phyloP scores from a whole-genome alignment of 2,329 filamentous ascomycete genomes.

The Sporothrix schenckii region DNA sequence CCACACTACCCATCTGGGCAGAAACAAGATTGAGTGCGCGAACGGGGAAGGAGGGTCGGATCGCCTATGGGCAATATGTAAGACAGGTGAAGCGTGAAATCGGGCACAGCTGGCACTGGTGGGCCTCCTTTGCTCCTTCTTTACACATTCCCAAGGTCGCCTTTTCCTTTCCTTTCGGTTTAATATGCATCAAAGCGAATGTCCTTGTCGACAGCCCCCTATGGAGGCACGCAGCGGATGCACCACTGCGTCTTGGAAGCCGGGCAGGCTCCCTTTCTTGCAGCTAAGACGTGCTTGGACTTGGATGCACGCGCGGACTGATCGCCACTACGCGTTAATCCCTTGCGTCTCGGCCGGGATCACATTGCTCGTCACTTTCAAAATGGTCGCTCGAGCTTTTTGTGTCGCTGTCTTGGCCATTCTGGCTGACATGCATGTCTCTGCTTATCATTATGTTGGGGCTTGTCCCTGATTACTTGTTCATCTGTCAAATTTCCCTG shows the following conservation, averaged over 20 bases:
- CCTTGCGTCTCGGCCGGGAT: conserved; percentile 6
- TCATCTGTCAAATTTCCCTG: no score
- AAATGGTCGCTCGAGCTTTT: background rate
- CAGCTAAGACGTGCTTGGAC: background rate
- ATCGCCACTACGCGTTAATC: background rate
- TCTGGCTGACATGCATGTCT: background rate
- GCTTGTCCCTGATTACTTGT: background rate
- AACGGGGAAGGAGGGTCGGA: conserved; percentile 17
- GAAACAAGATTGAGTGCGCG: background rate
- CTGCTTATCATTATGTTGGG: background rate
- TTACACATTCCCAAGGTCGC: background rate
- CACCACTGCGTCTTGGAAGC: background rate
- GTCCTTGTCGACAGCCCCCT: background rate
- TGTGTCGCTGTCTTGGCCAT: background rate
- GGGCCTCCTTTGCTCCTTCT: background rate
- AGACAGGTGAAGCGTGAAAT: background rate
- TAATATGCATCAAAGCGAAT: conserved; percentile 10
- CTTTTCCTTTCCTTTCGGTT: background rate
- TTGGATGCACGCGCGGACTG: background rate
- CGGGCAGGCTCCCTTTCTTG: background rate
- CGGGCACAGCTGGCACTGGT: background rate
- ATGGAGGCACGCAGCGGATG: background rate
- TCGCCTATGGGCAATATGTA: conserved; percentile 21
- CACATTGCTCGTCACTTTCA: background rate
- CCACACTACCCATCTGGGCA: conserved; percentile 24